Conservation (phyloP, 2,329 filamentous ascomycete species). For the Atkinsonella hypoxylon region DNA sequence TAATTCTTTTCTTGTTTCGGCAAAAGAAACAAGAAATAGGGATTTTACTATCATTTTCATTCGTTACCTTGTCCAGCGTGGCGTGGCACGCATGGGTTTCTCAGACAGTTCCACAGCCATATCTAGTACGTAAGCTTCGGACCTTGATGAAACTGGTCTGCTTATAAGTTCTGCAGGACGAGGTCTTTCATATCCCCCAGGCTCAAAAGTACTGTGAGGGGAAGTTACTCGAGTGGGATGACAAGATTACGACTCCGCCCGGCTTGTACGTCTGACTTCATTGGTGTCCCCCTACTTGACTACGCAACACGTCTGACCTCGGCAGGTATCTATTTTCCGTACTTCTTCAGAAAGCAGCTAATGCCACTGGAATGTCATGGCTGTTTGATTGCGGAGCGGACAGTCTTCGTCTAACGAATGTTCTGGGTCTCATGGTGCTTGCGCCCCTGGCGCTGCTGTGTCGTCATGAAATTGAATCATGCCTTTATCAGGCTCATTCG, state of each 20-base stretch:
- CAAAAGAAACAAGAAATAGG: not conserved
- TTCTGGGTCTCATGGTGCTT: constrained; percentile 25
- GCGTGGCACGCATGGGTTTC: constrained; percentile 15
- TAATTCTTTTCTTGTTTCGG: constrained; percentile 3
- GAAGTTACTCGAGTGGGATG: constrained; percentile 71
- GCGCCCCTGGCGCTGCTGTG: constrained; percentile 36
- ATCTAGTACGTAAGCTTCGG: constrained; percentile 30
- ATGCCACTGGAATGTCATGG: constrained; percentile 4
- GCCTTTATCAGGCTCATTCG: constrained; percentile 19
- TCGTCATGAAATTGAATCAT: constrained; percentile 37
- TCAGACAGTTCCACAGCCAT: constrained; percentile 35
- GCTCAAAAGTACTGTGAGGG: constrained; percentile 76
- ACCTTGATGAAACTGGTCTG: not conserved
- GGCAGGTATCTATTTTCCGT: constrained; percentile 36
- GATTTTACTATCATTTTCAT: not conserved
- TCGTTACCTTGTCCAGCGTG: constrained; percentile 11
- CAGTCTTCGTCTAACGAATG: constrained; percentile 38
- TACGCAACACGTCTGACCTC: constrained; percentile 1
- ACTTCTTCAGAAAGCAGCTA: constrained; percentile 14
- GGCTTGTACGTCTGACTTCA: constrained; percentile 45
- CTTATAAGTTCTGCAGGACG: constrained; percentile 46
- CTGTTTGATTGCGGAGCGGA: constrained; percentile 15
- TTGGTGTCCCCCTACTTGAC: not conserved
- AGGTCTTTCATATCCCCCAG: constrained; percentile 83
- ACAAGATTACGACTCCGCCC: constrained; percentile 94